phyloP scores from a whole-genome alignment of 2,329 filamentous ascomycete species.

The Colletotrichum sp. region DNA sequence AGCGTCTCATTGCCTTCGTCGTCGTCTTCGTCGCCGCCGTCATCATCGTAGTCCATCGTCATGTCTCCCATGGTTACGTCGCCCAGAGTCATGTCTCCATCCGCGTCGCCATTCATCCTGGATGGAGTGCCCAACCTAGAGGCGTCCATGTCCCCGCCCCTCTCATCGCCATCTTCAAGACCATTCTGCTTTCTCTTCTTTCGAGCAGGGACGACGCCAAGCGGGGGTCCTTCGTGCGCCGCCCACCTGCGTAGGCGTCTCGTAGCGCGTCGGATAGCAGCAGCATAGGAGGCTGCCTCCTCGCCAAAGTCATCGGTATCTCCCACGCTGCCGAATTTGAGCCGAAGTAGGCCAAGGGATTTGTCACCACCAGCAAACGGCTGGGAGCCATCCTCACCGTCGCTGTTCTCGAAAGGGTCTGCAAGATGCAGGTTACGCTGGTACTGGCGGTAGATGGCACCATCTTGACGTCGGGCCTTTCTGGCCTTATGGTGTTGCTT shows the following conservation, averaged over 20 bases:
- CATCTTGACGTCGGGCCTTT: conserved; percentile 66
- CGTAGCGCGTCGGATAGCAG: conserved; percentile 66
- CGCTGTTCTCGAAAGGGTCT: conserved; percentile 66
- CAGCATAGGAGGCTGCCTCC: conserved; percentile 70
- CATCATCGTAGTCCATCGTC: conserved; percentile 57
- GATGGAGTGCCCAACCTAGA: not conserved
- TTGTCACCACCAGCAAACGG: conserved; percentile 32
- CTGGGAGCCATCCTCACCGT: conserved; percentile 56
- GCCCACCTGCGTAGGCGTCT: conserved; percentile 77
- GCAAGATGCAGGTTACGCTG: conserved; percentile 63
- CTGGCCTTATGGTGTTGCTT: conserved; percentile 68
- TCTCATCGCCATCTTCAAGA: conserved; percentile 18
- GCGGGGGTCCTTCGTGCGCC: conserved; percentile 45
- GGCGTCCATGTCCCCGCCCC: conserved; percentile 30
- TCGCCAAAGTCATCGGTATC: conserved; percentile 81
- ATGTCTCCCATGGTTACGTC: conserved; percentile 44
- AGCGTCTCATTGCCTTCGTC: conserved; percentile 2
- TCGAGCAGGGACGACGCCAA: conserved; percentile 51
- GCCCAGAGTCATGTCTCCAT: conserved; percentile 41
- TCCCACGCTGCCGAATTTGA: conserved; percentile 67
- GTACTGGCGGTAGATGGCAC: conserved; percentile 70
- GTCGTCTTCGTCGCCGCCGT: conserved; percentile 27
- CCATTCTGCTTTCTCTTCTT: conserved; percentile 42
- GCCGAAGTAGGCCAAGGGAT: conserved; percentile 49
- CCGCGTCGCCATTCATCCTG: conserved; percentile 36